phyloP scores from a whole-genome alignment of 2,329 filamentous ascomycete species.

The Penicillium sp. region DNA sequence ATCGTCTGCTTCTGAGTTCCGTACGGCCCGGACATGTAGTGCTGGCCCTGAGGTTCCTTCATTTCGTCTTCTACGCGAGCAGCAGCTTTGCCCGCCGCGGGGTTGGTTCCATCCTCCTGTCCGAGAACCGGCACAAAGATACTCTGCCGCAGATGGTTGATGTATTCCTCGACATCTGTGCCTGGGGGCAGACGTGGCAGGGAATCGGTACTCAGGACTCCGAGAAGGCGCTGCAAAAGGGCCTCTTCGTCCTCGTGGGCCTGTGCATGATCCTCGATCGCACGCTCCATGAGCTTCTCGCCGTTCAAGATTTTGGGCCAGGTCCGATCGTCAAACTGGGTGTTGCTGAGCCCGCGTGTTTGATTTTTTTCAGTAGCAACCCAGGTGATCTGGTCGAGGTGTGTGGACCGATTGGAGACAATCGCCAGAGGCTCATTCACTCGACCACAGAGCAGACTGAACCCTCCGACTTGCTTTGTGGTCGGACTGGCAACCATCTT shows the following conservation, averaged over 20 bases:
- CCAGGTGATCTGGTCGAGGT: slow-evolving; percentile 47
- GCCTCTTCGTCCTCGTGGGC: slow-evolving; percentile 42
- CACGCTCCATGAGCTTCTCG: slow-evolving; percentile 47
- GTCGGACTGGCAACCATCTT: slow-evolving; percentile 50
- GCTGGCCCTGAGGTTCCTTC: slow-evolving; percentile 14
- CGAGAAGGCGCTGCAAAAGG: slow-evolving; percentile 49
- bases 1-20: slow-evolving; percentile 62
- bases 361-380: slow-evolving; percentile 46
- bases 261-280: slow-evolving; percentile 43
- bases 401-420: slow-evolving; percentile 56
- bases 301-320: slow-evolving; percentile 59
- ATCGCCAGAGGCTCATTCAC: slow-evolving; percentile 51
- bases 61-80: slow-evolving; percentile 19
- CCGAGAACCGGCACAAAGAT: slow-evolving; percentile 57
- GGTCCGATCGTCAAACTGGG: slow-evolving; percentile 51
- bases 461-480: slow-evolving; percentile 55
- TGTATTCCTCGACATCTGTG: slow-evolving; percentile 48
- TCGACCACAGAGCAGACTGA: slow-evolving; percentile 56
- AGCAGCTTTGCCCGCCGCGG: slow-evolving; percentile 33
- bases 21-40: slow-evolving; percentile 48
- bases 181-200: slow-evolving; percentile 48
- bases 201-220: slow-evolving; percentile 50
- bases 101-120: slow-evolving; percentile 37
- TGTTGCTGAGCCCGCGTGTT: slow-evolving; percentile 57
- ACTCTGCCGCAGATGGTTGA: slow-evolving; percentile 52